Base-by-base conservation (phyloP, 2,329 filamentous ascomycete species). In the Cladobotryum mycophilum region DNA sequence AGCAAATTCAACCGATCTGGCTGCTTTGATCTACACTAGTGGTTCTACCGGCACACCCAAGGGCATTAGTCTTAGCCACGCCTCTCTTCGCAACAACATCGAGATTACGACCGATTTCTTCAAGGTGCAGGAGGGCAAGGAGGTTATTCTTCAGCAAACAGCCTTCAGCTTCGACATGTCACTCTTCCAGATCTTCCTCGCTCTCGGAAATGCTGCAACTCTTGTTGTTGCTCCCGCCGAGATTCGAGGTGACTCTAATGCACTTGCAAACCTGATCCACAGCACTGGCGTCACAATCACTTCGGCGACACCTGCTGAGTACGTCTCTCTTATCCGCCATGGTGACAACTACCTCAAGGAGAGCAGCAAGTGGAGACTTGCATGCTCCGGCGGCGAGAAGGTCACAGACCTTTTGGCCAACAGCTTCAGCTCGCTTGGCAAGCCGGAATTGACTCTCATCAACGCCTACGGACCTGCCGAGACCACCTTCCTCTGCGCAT, bases 261-360 rank as follows among this genome's bases (percentile, higher is more conserved):
- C 57, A 4, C 57, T 77, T 5, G 54, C 64, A 0, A 54, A 66
- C 0, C 43, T 73, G 14, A 71, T 78, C 6, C 41, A 38, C 0
- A n/a, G 60, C 1, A 53, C 71, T 6, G 45, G 55, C 1, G 60
- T 78, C 30, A 71, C 67, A 0, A 61, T 61, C 36, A 76, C 71
- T 0, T 57, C 53, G 3, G 65, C 63, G 2, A 72, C 68, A 1
- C 72, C 74, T 0, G 69, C 74, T 0, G 73, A 77, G 53, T 72
- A 70, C 46, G 40, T 53, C 5, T 56, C 42, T 22, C 67, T 61
- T 66, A 44, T 68, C 2, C 55, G 52, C 3, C 56, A 60, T 25
- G 63, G 56, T 3, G 25, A 43, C 7, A 40, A 42, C 0, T 20
- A 41, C 8, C 52, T 59, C 1, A 30, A 33, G 8, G 54, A 56